Percentiles rank a stretch among this genome's conserved stretches.
Conservation (phyloP, 495 filamentous ascomycete genomes). For the Penicillium cosmopolitanum region DNA sequence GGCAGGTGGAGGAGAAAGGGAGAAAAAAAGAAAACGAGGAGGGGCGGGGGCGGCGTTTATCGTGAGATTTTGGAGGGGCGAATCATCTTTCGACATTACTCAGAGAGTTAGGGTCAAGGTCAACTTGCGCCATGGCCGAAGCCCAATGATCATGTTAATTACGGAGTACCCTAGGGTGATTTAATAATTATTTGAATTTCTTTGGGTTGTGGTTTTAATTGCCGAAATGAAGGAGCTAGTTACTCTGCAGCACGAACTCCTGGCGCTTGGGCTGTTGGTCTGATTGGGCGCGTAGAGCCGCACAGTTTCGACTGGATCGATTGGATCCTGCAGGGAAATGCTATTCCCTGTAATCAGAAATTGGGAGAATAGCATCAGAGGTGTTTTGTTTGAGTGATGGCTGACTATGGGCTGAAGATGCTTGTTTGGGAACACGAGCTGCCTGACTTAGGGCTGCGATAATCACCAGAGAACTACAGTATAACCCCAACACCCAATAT, state of each 20-base stretch:
- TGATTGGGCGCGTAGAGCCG: conserved; percentile 25
- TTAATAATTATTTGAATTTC: background rate
- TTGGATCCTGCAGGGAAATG: background rate
- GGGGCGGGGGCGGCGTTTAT: conserved; percentile 1
- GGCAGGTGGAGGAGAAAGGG: conserved; percentile 6
- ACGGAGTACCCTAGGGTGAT: background rate
- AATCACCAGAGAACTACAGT: too few species aligned
- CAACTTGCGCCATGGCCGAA: too few species aligned
- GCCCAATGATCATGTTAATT: too few species aligned
- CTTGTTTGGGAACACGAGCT: too few species aligned
- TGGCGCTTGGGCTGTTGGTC: conserved; percentile 8
- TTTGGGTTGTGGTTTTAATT: background rate
- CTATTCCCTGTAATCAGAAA: background rate
- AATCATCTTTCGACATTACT: conserved; percentile 11
- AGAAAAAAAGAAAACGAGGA: conserved; percentile 1
- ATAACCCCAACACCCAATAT: too few species aligned
- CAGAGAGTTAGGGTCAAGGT: too few species aligned
- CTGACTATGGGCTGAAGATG: too few species aligned
- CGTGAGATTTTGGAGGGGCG: conserved; percentile 5
- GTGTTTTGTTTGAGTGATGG: too few species aligned
- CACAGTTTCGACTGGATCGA: background rate
- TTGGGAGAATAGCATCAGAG: background rate
- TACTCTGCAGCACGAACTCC: conserved; percentile 1
- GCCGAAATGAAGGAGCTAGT: conserved; percentile 3
- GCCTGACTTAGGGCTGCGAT: background rate